Evolutionary conservation across 805 yeast species (phyloP).

Genomic region (Candida golubevii): DNA sequence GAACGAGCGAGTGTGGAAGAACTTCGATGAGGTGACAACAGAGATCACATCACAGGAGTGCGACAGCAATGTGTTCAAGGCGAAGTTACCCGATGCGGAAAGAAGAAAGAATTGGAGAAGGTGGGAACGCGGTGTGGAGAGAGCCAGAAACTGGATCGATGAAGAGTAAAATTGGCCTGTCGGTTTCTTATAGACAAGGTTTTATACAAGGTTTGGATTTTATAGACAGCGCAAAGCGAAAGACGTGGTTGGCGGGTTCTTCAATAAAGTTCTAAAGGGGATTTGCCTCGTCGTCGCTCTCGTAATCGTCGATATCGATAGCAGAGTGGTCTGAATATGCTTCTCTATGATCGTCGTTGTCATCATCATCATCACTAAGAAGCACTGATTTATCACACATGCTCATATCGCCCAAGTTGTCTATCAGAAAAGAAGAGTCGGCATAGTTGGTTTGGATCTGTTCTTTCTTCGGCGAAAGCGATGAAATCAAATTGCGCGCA

Average conservation of each 20-base stretch:
- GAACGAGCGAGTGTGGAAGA: constrained; percentile 65
- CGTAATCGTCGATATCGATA: constrained; percentile 25
- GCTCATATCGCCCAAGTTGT: constrained; percentile 11
- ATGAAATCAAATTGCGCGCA: constrained; percentile 22
- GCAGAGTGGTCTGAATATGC: constrained; percentile 1
- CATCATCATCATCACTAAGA: constrained; percentile 14
- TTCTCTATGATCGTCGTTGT: not conserved
- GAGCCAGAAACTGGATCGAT: constrained; percentile 78
- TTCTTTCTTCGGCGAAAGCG: constrained; percentile 24
- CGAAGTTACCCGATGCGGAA: constrained; percentile 49
- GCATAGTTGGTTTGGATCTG: constrained; percentile 8
- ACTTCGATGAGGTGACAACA: constrained; percentile 61
- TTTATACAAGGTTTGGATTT: too few species aligned
- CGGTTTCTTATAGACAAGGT: too few species aligned
- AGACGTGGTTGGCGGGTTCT: too few species aligned
- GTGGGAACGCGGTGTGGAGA: constrained; percentile 83
- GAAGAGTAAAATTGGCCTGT: constrained; percentile 21
- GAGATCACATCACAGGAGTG: constrained; percentile 32
- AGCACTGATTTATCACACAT: constrained; percentile 10
- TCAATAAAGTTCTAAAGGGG: not conserved
- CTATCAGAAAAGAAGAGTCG: constrained; percentile 28
- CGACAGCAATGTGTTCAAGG: constrained; percentile 27
- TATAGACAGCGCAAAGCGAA: too few species aligned
- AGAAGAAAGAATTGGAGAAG: constrained; percentile 62
- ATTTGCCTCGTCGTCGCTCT: constrained; percentile 14